Conservation (phyloP, 2,329 filamentous ascomycete genomes). For the Venturia carpophila region DNA sequence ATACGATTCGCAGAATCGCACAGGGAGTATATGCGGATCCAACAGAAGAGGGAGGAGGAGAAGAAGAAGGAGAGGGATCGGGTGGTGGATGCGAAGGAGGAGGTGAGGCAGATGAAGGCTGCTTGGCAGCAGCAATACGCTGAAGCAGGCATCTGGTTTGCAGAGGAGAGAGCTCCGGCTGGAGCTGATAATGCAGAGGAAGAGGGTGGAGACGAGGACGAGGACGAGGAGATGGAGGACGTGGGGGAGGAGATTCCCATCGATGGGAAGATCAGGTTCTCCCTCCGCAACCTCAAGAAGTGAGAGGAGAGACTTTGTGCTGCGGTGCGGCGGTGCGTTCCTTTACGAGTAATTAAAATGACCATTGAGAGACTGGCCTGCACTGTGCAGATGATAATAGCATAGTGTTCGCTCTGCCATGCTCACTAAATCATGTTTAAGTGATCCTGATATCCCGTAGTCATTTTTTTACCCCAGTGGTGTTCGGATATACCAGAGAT, state of each 20-base stretch:
- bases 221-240: background rate
- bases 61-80: background rate
- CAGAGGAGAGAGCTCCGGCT: background rate
- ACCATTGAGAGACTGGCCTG: background rate
- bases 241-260: background rate
- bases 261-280: background rate
- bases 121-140: background rate
- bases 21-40: background rate
- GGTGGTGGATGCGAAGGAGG: background rate
- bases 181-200: background rate
- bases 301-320: background rate
- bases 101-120: background rate
- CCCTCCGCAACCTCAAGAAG: conserved; percentile 5
- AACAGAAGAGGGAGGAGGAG: background rate
- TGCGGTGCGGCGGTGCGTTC: background rate
- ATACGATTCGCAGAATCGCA: background rate
- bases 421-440: background rate
- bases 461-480: background rate
- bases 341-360: background rate
- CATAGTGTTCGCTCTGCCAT: background rate
- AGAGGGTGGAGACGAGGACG: background rate
- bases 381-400: background rate
- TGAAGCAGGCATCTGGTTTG: background rate
- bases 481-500: background rate
- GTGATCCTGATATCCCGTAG: background rate